Evolutionary conservation across 225 moss, liverwort and hornwort genomes (phyloP).

Genomic region (Takakia lepidozioides): DNA sequence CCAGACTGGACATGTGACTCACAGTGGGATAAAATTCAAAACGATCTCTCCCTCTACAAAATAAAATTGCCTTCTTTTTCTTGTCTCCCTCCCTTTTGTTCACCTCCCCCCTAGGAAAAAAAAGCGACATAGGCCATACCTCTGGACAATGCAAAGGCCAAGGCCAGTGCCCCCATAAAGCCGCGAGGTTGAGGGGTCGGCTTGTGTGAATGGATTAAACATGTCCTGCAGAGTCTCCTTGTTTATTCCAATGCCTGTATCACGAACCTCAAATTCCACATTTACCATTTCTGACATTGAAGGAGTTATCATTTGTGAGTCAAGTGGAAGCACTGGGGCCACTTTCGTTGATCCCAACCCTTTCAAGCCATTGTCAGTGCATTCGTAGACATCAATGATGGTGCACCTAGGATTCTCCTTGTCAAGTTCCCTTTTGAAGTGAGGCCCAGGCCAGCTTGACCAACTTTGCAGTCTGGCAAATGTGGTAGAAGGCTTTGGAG

Average conservation of each 20-base stretch:
- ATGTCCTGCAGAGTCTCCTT: slow-evolving; percentile 62
- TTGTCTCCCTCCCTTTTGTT: too few relatives aligned
- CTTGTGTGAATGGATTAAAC: slow-evolving; percentile 89
- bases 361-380: slow-evolving; percentile 15
- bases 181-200: slow-evolving; percentile 83
- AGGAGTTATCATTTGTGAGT: too few relatives aligned
- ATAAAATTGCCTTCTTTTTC: too few relatives aligned
- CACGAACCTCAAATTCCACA: slow-evolving; percentile 66
- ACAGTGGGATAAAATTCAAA: too few relatives aligned
- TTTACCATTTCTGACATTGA: slow-evolving; percentile 14
- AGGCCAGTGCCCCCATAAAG: slow-evolving; percentile 89
- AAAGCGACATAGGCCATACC: slow-evolving; percentile 24
- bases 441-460: slow-evolving; percentile 81
- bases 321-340: slow-evolving; percentile 20
- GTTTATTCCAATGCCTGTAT: slow-evolving; percentile 80
- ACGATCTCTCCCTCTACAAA: too few relatives aligned
- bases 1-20: too few relatives aligned
- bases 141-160: slow-evolving; percentile 84
- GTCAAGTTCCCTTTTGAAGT: slow-evolving; percentile 27
- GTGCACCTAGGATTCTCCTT: slow-evolving; percentile 20
- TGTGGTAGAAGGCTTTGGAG: slow-evolving; percentile 21
- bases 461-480: slow-evolving; percentile 60
- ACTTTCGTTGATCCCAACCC: slow-evolving; percentile 16
- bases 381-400: slow-evolving; percentile 38
- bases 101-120: neutral